phyloP scores from a whole-genome alignment of 805 yeast genomes.

The Diddensiella santjacobensis region DNA sequence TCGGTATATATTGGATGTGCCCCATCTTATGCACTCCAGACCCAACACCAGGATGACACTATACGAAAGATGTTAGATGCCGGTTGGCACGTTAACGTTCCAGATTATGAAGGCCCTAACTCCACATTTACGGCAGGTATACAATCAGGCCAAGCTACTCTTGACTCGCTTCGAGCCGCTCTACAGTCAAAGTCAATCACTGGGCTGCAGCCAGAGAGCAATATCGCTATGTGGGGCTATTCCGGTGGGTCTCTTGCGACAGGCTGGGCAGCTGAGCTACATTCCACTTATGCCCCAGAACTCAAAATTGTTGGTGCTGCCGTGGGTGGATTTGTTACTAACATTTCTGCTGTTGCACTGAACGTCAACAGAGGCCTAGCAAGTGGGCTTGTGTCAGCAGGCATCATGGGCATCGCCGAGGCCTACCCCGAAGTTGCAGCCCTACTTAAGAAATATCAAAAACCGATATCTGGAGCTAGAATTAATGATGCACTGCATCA shows the following conservation, averaged over 20 bases:
- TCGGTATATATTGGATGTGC: constrained; percentile 27
- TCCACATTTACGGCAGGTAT: constrained; percentile 30
- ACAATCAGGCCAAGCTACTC: constrained; percentile 26
- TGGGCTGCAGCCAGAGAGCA: constrained; percentile 34
- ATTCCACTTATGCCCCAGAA: constrained; percentile 27
- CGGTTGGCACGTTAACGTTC: constrained; percentile 21
- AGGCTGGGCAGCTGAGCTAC: constrained; percentile 42
- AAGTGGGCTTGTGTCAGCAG: constrained; percentile 26
- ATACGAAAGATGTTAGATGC: constrained; percentile 15
- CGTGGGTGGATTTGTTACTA: constrained; percentile 27
- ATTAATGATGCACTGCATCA: constrained; percentile 10
- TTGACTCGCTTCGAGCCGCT: constrained; percentile 28
- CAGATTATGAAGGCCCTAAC: constrained; percentile 32
- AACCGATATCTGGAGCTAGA: constrained; percentile 1
- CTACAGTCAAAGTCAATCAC: constrained; percentile 16
- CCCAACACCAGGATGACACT: constrained; percentile 10
- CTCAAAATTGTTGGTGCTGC: constrained; percentile 28
- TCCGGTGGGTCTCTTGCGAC: constrained; percentile 70
- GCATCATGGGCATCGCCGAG: constrained; percentile 23
- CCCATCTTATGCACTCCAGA: constrained; percentile 26
- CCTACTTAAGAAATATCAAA: constrained; percentile 7
- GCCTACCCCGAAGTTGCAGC: constrained; percentile 22
- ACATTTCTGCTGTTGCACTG: constrained; percentile 21
- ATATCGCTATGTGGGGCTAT: constrained; percentile 81
- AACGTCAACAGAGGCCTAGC: constrained; percentile 18